Base-by-base conservation (phyloP, 2,329 filamentous ascomycete genomes). In the Colletotrichum sp. region DNA sequence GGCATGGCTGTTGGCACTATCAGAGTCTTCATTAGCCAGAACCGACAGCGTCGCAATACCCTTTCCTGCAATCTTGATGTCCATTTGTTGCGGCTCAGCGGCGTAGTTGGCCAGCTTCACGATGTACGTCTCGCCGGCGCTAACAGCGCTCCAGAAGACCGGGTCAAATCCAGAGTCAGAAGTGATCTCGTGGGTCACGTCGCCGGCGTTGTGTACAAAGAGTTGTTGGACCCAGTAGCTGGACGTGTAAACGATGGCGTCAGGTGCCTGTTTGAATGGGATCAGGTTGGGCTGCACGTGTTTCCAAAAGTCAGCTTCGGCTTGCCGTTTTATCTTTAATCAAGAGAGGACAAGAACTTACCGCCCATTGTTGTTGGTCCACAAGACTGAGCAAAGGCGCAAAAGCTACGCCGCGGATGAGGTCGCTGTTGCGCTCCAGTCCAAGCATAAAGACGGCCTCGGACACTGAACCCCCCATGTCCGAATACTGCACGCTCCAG, bases 311-410 rank as follows among this genome's bases (percentile, higher is more conserved):
- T 48, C 6, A 48, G 43, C 6, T 48, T 7, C 4, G 10, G 43
- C n/a, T 48, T 2, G 4, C 1, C 10, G 0, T 48, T 4, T 48
- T 2, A 13, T 6, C 3, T 0, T n/a, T 3, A 48, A 48, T 8
- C 1, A 48, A 21, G 6, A 1, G 10, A 48, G 10, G 1, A 4
- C 6, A 3, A 4, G 6, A 48, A 3, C 43, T 48, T 48, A 48
- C 43, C 43, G 43, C 43, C 43, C 43, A 48, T 21, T 48, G n/a
- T 8, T 48, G 43, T 10, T 48, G 43, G 4, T 48, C 6, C 6
- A 48, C 43, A 13, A 21, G 43, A 48, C 43, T 21, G 10, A 48
- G 18, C 43, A 48, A 48, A 21, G 43, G 43, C 43, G 43, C 43
- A 21, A 48, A 48, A 1, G 43, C 43, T 48, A 21, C 43, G 2